phyloP scores from a whole-genome alignment of 495 filamentous ascomycete genomes.

The Aspergillus panamensis region DNA sequence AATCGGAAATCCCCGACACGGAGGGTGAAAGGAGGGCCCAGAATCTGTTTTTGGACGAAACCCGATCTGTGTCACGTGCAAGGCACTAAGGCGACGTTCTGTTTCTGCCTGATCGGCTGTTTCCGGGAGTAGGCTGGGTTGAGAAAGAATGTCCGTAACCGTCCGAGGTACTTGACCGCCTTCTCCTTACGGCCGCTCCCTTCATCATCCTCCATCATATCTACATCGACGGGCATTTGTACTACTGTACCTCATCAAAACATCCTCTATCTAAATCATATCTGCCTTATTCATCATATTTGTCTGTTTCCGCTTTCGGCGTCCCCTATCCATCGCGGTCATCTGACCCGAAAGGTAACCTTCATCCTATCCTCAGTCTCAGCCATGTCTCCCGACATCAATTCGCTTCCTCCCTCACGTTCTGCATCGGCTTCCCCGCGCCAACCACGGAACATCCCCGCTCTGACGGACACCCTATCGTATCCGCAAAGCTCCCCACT shows the following conservation, averaged over 20 bases:
- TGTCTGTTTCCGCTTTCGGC: not conserved
- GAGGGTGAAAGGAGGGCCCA: too few species aligned
- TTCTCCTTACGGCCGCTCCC: conserved; percentile 7
- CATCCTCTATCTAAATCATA: not conserved
- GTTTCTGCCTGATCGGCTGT: conserved; percentile 8
- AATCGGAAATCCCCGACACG: conserved; percentile 11
- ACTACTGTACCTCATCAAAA: not conserved
- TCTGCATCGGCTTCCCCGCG: conserved; percentile 44
- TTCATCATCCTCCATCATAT: not conserved
- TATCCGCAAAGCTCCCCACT: conserved; percentile 12
- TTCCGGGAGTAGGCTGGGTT: conserved; percentile 9
- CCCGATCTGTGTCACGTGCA: conserved; percentile 7
- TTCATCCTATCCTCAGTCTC: not conserved
- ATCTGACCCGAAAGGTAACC: not conserved
- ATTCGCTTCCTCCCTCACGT: conserved; percentile 66
- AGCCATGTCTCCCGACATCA: conserved; percentile 66
- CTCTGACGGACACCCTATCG: conserved; percentile 19
- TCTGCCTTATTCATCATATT: not conserved
- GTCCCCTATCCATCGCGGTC: not conserved
- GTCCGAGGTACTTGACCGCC: not conserved
- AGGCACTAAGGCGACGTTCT: not conserved
- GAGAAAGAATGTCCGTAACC: not conserved
- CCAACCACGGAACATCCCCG: conserved; percentile 29
- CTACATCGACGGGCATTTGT: not conserved
- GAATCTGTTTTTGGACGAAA: not conserved